Evolutionary conservation across 768 basidiomycete species (phyloP), one percentile per base, ranked within the genome.

Genomic region (Suillus luteus): DNA sequence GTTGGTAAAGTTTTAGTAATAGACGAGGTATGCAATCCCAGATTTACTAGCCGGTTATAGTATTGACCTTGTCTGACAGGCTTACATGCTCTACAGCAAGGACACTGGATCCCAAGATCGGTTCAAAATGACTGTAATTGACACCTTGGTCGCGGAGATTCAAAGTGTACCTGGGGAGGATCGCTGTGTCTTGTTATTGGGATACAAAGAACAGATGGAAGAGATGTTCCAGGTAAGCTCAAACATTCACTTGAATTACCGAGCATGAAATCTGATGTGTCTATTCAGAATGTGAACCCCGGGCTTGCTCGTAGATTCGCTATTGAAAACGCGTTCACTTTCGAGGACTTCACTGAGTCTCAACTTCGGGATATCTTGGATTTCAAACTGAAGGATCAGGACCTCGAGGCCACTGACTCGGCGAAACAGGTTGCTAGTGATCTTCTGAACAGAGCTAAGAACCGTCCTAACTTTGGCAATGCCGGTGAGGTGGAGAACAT

Each of bases 101-200:
- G 73, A 73, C 5, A 35, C 60, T 41, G 76, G 75, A 24, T 46
- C 70, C 10, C 75, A 67, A 17, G 87, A 90, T 65, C 71, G 78
- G 0, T 90, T 75, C 73, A 89, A 89, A 66, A 87, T 85, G 1
- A 81, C 87, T 0, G 89, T 91, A 48, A 88, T 90, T 35, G 89
- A 91, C 68, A 89, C 89, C 0, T 83, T 91, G 35, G 89, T 91
- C 0, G 89, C 89, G 0, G 89, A 91, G 71, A 83, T 91, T 3
- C 89, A 91, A 67, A 87, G 82, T 52, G 81, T 81, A 0, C 86
- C 86, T 1, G 88, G 89, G 5, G 89, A 91, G 69, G 89, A 90
- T 69, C 80, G 88, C 37, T 89, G 87, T 60, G 85, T 91, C 0
- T 75, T 91, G 12, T 71, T 90, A 51, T 70, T 88, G 1, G 89